These are phyloP conservation scores for Stygiomarasmius scandens DNA, from an alignment of 1,284 basidiomycete genomes.

Conservation along the genomic window DNA sequence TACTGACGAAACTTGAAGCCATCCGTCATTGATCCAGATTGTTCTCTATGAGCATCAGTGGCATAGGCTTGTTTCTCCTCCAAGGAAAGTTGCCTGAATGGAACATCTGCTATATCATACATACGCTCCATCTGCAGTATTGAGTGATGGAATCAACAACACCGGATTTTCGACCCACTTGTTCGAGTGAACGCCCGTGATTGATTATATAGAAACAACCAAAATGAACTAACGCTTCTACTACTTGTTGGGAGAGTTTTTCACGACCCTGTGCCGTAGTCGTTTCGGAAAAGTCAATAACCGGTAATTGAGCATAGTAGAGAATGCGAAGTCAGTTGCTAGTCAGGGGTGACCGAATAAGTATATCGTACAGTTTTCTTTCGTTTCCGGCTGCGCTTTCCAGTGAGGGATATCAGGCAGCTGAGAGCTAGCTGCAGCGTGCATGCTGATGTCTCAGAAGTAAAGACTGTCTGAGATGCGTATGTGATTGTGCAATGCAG, in stretches of 20 bases:
- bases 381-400: constrained; percentile 35
- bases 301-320: constrained; percentile 63
- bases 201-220: constrained; percentile 69
- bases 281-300: constrained; percentile 64
- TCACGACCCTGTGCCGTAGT: constrained; percentile 47
- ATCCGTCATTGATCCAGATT: constrained; percentile 49
- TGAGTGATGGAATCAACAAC: not conserved
- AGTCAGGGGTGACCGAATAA: not conserved
- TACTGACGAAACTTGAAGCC: constrained; percentile 62
- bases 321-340: not conserved
- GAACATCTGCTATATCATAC: constrained; percentile 65
- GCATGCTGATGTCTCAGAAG: no score
- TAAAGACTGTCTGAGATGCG: no score
- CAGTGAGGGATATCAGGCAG: constrained; percentile 39
- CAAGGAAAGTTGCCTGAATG: constrained; percentile 52
- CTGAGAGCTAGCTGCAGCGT: not conserved
- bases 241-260: constrained; percentile 49
- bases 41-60: constrained; percentile 42
- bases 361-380: constrained; percentile 33
- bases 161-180: constrained; percentile 35
- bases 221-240: constrained; percentile 58
- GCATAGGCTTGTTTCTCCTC: constrained; percentile 41
- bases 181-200: constrained; percentile 50
- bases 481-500: no score
- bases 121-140: constrained; percentile 49